Evolutionary conservation across 352 stramenopile species (phyloP).

Genomic region (Globisporangium camurandrum): DNA sequence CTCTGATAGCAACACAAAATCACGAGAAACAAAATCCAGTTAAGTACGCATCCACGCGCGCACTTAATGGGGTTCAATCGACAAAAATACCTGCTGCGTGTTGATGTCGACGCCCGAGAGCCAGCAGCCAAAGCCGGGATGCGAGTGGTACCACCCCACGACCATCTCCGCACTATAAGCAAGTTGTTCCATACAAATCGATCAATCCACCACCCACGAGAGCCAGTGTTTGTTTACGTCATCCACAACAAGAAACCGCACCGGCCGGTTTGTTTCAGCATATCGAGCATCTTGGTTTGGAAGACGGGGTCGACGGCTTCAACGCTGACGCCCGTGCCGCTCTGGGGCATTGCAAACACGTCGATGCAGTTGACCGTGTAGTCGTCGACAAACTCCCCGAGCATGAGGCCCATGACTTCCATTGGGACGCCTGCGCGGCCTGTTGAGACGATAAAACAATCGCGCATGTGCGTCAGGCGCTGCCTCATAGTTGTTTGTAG

Average conservation of each 20-base stretch:
- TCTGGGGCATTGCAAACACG: slow-evolving; percentile 99
- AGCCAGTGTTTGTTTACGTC: too few species aligned
- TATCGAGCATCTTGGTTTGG: slow-evolving; percentile 99
- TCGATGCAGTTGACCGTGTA: slow-evolving; percentile 99
- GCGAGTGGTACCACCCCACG: slow-evolving; percentile 98
- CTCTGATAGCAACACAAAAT: slow-evolving; percentile 28
- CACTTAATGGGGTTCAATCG: too few species aligned
- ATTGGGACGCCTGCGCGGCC: slow-evolving; percentile 97
- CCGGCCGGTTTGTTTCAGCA: slow-evolving; percentile 98
- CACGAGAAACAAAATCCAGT: neutral
- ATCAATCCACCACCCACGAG: too few species aligned
- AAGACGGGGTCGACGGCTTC: slow-evolving; percentile 99
- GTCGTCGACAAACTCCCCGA: slow-evolving; percentile 99
- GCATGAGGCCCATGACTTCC: slow-evolving; percentile 99
- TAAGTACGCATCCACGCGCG: neutral
- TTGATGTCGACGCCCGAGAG: slow-evolving; percentile 99
- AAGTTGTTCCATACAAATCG: too few species aligned
- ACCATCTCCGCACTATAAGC: slow-evolving; percentile 86
- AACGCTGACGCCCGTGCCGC: slow-evolving; percentile 91
- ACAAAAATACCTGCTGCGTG: slow-evolving; percentile 96
- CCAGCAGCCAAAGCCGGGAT: slow-evolving; percentile 99
- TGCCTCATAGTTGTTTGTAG: too few species aligned
- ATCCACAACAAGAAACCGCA: slow-evolving; percentile 14
- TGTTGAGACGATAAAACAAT: slow-evolving; percentile 18
- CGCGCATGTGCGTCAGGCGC: neutral